Evolutionary conservation across 768 basidiomycete genomes (phyloP), one percentile per base, ranked within the genome.

Genomic region (Xanthoconium purpureum): DNA sequence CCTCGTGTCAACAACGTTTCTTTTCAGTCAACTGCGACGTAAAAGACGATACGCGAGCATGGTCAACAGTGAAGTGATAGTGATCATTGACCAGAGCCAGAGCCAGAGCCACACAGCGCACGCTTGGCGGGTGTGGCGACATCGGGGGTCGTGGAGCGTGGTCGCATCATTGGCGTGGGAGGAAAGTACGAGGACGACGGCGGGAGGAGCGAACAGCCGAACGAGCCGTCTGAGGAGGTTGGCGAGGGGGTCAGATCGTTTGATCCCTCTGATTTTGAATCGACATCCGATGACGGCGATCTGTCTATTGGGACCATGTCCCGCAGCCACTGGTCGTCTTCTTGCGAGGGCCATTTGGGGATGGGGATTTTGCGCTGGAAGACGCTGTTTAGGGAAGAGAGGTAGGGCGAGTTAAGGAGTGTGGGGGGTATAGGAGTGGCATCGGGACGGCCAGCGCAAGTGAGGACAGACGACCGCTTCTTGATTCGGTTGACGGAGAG

Each of bases 251-350:
- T 54, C 10, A 44, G 17, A 35, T 58, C 61, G 48, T 43, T 38
- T 6, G 59, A 57, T 32, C 18, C 20, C 56, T 59, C 66, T 33
- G 62, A 67, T 58, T n/a, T 54, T 0, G 63, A 2, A 38, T 67
- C 66, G 32, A n/a, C 50, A 11, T 64, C 64, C 2, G 47, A 50
- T 5, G 10, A 37, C 8, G 5, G 13, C 18, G 57, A 38, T 65
- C 49, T 28, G 58, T 63, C 44, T 43, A 63, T 40, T 10, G 85
- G 84, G 2, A 85, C 74, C 61, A 84, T 85, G 73, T 87, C 85
- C 68, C 81, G 77, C 52, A 87, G 73, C 85, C 85, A 87, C 58
- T 74, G 73, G 61, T 86, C 80, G 57, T 84, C 81, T 62, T 75
- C 77, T 47, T 78, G 74, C 47, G 75, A 79, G 17, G 82, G 81